Evolutionary conservation across 139 green algal species (phyloP).

Genomic region (Coelastrella sp.): DNA sequence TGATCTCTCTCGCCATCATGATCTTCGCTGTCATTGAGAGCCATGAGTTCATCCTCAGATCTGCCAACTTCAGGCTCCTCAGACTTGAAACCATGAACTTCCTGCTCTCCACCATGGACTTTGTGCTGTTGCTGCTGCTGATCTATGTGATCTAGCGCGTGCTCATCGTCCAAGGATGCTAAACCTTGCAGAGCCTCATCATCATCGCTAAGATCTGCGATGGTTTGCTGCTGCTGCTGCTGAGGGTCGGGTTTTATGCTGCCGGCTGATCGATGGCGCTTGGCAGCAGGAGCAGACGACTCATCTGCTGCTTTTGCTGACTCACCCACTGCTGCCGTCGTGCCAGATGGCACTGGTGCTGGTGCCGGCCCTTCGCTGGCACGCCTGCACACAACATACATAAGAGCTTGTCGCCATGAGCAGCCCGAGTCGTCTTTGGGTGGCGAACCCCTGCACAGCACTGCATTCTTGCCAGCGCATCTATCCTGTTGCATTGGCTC

Average conservation of each 20-base stretch:
- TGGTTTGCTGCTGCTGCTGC: not conserved
- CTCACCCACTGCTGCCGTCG: not conserved
- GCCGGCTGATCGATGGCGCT: not conserved
- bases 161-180: not conserved
- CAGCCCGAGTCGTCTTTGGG: too few species aligned
- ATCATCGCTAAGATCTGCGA: not conserved
- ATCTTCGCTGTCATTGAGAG: not conserved
- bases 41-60: not conserved
- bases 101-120: not conserved
- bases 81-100: slow-evolving; percentile 10
- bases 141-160: not conserved
- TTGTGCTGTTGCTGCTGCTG: not conserved
- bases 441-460: too few species aligned
- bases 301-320: not conserved
- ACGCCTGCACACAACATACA: not conserved
- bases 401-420: not conserved
- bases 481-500: too few species aligned
- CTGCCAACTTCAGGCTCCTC: not conserved
- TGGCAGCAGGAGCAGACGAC: not conserved
- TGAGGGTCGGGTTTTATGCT: not conserved
- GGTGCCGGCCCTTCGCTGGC: not conserved
- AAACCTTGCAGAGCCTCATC: slow-evolving; percentile 17
- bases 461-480: too few species aligned
- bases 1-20: not conserved
- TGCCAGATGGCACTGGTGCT: not conserved